These are phyloP conservation scores for Dactylis glomerata DNA, from an alignment of 176 grass and related monocot genomes.

Conservation along the genomic window DNA sequence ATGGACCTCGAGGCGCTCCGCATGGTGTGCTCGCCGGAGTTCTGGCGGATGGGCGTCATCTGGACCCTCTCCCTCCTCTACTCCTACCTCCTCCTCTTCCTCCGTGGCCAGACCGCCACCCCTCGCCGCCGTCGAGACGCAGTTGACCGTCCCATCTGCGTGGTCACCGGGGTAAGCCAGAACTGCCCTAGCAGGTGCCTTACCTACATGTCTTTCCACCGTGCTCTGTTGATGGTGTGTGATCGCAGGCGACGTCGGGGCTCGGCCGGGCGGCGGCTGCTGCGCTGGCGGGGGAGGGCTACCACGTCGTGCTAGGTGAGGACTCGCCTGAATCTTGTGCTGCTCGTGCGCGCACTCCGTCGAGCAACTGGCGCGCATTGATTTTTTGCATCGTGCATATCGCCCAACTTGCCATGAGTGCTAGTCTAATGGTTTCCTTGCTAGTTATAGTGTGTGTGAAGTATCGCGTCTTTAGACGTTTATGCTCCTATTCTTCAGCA, in stretches of 20 bases:
- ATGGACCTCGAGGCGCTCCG: slow-evolving; percentile 50
- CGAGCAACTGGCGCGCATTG: slow-evolving; percentile 14
- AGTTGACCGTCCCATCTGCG: slow-evolving; percentile 36
- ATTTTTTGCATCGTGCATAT: background rate
- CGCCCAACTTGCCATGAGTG: no score
- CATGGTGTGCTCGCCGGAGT: slow-evolving; percentile 54
- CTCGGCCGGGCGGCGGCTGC: slow-evolving; percentile 58
- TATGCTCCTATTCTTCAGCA: background rate
- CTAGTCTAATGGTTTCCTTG: background rate
- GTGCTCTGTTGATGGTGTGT: background rate
- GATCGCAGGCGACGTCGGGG: slow-evolving; percentile 65
- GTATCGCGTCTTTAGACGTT: background rate
- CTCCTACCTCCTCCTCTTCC: slow-evolving; percentile 56
- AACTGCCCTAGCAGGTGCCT: no score
- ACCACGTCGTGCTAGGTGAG: slow-evolving; percentile 77
- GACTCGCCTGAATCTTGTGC: background rate
- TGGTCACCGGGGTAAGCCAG: slow-evolving; percentile 66
- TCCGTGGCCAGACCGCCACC: background rate
- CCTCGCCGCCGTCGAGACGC: background rate
- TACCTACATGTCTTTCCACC: background rate
- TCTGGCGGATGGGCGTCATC: slow-evolving; percentile 80
- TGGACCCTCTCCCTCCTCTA: slow-evolving; percentile 64
- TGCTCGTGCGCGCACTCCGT: background rate
- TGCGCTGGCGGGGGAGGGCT: slow-evolving; percentile 66
- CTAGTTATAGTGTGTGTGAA: background rate